phyloP scores from a whole-genome alignment of 768 basidiomycete species.

The Suillus luteus region DNA sequence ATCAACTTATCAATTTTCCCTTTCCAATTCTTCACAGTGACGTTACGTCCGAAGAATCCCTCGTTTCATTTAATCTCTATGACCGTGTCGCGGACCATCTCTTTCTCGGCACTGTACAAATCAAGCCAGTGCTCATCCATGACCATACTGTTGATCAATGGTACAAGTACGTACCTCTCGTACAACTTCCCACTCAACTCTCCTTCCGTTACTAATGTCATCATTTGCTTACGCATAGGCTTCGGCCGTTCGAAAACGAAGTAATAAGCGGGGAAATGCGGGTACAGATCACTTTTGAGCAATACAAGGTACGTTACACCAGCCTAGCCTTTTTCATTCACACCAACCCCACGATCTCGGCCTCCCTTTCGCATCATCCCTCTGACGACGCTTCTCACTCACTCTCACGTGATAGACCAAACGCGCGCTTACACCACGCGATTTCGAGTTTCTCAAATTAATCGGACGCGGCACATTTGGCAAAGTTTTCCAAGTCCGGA shows the following conservation, averaged over 20 bases:
- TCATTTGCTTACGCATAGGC: slow-evolving; percentile 42
- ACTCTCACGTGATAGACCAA: slow-evolving; percentile 58
- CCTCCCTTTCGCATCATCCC: slow-evolving; percentile 27
- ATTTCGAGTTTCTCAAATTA: slow-evolving; percentile 98
- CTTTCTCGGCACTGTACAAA: slow-evolving; percentile 89
- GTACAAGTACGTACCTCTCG: slow-evolving; percentile 74
- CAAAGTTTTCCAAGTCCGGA: slow-evolving; percentile 98
- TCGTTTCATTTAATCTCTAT: slow-evolving; percentile 88
- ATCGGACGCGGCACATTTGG: slow-evolving; percentile 99
- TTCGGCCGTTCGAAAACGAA: slow-evolving; percentile 77
- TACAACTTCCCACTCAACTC: slow-evolving; percentile 19
- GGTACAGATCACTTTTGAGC: slow-evolving; percentile 92
- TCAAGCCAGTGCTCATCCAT: slow-evolving; percentile 89
- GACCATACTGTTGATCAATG: slow-evolving; percentile 96
- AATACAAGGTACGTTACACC: slow-evolving; percentile 69
- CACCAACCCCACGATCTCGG: slow-evolving; percentile 28
- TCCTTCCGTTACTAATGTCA: slow-evolving; percentile 20
- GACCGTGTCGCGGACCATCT: slow-evolving; percentile 83
- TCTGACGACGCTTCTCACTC: slow-evolving; percentile 22
- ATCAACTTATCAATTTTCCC: slow-evolving; percentile 15
- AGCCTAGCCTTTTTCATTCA: slow-evolving; percentile 25
- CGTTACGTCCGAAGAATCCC: slow-evolving; percentile 84
- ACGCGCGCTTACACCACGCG: slow-evolving; percentile 86
- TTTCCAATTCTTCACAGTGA: slow-evolving; percentile 60
- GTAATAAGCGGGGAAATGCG: slow-evolving; percentile 90